Conservation (phyloP, 305 asterid species). For the Lippia alba region DNA sequence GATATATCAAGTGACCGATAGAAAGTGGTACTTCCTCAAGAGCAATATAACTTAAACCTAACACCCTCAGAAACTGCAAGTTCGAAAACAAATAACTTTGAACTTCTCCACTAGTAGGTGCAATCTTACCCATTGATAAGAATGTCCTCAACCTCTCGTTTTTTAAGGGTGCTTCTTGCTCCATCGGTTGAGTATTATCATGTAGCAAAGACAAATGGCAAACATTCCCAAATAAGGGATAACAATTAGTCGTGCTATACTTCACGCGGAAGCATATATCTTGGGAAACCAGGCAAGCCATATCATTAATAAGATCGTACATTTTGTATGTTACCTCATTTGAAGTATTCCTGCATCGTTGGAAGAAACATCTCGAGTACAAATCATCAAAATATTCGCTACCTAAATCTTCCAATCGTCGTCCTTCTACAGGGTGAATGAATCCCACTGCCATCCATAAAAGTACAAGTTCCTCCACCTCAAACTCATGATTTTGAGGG, state of each 20-base stretch:
- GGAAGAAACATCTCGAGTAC: constrained; percentile 31
- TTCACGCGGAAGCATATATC: constrained; percentile 5
- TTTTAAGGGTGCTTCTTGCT: too few species aligned
- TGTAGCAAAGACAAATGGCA: too few species aligned
- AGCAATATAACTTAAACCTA: too few species aligned
- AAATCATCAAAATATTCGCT: constrained; percentile 2
- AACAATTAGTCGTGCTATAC: background rate
- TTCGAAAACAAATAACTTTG: too few species aligned
- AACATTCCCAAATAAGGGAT: too few species aligned
- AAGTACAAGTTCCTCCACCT: constrained; percentile 39
- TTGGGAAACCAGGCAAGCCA: constrained; percentile 15
- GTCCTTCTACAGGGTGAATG: constrained; percentile 31
- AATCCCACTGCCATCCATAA: constrained; percentile 54
- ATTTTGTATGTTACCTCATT: constrained; percentile 11
- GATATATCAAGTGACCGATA: too few species aligned
- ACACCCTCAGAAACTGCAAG: too few species aligned
- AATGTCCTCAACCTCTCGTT: too few species aligned
- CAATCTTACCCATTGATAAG: too few species aligned
- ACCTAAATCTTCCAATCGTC: constrained; percentile 18
- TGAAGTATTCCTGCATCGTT: background rate
- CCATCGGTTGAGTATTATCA: too few species aligned
- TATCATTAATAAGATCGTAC: constrained; percentile 24
- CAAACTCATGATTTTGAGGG: constrained; percentile 43
- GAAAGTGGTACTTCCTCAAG: too few species aligned
- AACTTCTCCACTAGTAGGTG: too few species aligned